Base-by-base conservation (phyloP, 768 basidiomycete species). In the Mycena rebaudengoi region DNA sequence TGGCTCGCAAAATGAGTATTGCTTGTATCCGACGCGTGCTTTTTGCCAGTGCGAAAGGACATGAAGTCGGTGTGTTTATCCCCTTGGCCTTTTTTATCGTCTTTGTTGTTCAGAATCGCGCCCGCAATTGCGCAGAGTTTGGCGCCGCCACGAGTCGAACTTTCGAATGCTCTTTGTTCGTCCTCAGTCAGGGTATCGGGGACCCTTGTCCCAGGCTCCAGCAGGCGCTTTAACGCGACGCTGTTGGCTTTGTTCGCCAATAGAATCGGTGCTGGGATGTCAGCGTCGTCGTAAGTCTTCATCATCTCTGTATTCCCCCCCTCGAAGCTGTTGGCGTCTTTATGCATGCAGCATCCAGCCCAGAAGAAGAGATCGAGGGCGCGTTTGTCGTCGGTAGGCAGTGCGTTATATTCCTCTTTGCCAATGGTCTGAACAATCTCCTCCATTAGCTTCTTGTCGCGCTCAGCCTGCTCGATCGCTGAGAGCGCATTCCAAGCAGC, bases 301-400 rank as follows among this genome's bases (percentile, higher is more conserved):
- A 62, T 49, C 73, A 80, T 77, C 32, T 60, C 67, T 13, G 29
- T 35, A 39, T 69, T 68, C 0, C 78, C 77, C 6, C 69, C 75
- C 41, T 75, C 74, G 39, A 77, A 65, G 10, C 65, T 62, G 53
- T 81, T 80, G n/a, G n/a, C n/a, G n/a, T n/a, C n/a, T n/a, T n/a
- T n/a, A n/a, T n/a, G n/a, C n/a, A n/a, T n/a, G n/a, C 46, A 76
- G 62, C 78, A 80, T 5, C 78, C 78, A 29, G 60, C 75, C 71
- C 73, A 76, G 12, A 80, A 62, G 65, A 80, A 80, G 2, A 78
- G 62, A 13, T 71, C 49, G 1, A 73, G 18, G 10, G 21, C 21
- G 28, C 48, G 41, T 48, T 57, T 55, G 16, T 72, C 70, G n/a
- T 56, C 57, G 18, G 60, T 55, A 10, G 70, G 46, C 14, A 76